Evolutionary conservation across 345 rosid species (phyloP), one percentile per base, ranked within the genome.

Genomic region (Pistacia vera): DNA sequence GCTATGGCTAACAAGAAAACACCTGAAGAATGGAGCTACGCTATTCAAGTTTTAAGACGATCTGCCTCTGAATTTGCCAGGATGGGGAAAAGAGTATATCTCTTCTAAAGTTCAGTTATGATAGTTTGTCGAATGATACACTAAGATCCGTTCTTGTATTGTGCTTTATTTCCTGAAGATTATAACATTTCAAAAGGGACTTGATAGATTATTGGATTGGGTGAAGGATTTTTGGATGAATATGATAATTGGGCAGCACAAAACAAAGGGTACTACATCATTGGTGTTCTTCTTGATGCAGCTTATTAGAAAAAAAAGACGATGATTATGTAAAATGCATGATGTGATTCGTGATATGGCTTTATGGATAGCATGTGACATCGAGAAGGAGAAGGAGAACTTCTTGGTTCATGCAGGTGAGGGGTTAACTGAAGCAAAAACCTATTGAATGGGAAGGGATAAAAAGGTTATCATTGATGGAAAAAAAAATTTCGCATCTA

Each of bases 311-410:
- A 74, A 71, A 74, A 36, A 56, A 36, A 8, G 30, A 28, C 30
- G 57, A 74, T 13, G 52, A 74, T 10, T 66, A 7, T 5, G 71
- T 65, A 4, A 74, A 66, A 66, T 74, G 77, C 77, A 74, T 55
- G 77, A 74, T 55, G 64, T 74, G 14, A 25, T 74, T 25, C 77
- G 71, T 12, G 77, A 65, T 1, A 74, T 74, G 70, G 13, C 66
- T 3, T 13, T 71, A 13, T 66, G 61, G 71, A 55, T 55, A 11
- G 52, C 63, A 54, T 63, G 52, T 4, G 58, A 59, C 16, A 2
- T 13, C 20, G 65, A 71, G 22, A 60, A 30, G 36, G 14, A 71
- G 63, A 66, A 14, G 5, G 77, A 74, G 36, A 36, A 65, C 1
- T 54, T 18, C 10, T 25, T 74, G 11, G 64, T 66, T 35, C 63